phyloP scores from a whole-genome alignment of 352 stramenopile genomes.

The Sclerospora graminicola region DNA sequence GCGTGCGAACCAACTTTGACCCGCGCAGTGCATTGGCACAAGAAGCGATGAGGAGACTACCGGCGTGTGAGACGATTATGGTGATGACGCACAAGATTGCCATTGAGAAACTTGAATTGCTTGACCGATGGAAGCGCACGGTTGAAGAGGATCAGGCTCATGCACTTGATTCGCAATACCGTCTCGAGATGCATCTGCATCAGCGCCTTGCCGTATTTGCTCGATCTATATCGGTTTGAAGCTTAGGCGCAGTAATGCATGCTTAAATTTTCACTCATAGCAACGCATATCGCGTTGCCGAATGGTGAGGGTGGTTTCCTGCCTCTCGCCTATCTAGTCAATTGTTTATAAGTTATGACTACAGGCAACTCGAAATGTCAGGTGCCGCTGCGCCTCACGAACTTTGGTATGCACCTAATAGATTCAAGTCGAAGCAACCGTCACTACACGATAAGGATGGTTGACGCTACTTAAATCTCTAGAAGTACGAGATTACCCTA shows the following conservation, averaged over 20 bases:
- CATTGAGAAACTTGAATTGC: constrained; percentile 61
- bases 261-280: not conserved
- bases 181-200: constrained; percentile 48
- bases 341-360: constrained; percentile 27
- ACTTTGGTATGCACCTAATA: too few relatives aligned
- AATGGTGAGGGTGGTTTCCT: not conserved
- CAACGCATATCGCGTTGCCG: too few relatives aligned
- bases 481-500: too few relatives aligned
- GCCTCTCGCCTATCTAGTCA: constrained; percentile 8
- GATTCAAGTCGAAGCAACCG: too few relatives aligned
- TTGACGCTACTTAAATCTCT: too few relatives aligned
- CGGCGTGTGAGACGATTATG: constrained; percentile 55
- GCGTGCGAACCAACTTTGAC: constrained; percentile 49
- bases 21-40: constrained; percentile 38
- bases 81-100: constrained; percentile 67
- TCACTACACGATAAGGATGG: too few relatives aligned
- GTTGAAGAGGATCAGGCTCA: constrained; percentile 47
- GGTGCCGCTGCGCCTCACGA: too few relatives aligned
- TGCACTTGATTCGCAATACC: constrained; percentile 34
- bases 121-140: constrained; percentile 47
- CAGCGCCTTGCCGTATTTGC: constrained; percentile 50
- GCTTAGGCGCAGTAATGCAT: constrained; percentile 3
- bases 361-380: constrained; percentile 15
- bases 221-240: constrained; percentile 41
- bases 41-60: constrained; percentile 52